Evolutionary conservation across 768 basidiomycete species (phyloP).

Genomic region (Ephemerocybe angulata): DNA sequence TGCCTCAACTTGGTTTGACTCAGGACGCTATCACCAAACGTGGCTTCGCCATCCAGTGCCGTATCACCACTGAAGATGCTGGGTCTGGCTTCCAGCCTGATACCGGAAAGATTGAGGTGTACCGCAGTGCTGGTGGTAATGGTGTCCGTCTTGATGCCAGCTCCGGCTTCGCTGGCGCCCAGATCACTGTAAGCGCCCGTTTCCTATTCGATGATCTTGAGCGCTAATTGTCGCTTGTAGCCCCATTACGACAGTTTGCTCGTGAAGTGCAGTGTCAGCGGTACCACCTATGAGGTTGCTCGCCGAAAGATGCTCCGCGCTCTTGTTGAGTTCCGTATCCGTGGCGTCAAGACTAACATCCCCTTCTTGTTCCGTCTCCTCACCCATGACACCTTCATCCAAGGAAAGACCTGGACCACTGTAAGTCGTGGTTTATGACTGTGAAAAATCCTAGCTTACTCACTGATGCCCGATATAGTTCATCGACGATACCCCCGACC

Average conservation of each 20-base stretch:
- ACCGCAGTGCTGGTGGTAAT: constrained; percentile 97
- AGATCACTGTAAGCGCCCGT: constrained; percentile 75
- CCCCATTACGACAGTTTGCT: constrained; percentile 98
- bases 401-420: constrained; percentile 98
- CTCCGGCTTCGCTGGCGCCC: constrained; percentile 97
- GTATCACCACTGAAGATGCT: constrained; percentile 97
- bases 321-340: constrained; percentile 99
- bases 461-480: constrained; percentile 50
- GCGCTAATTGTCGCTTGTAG: constrained; percentile 35
- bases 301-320: constrained; percentile 99
- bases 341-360: constrained; percentile 99
- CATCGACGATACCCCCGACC: constrained; percentile 99
- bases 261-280: constrained; percentile 93
- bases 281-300: constrained; percentile 97
- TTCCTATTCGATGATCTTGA: background rate
- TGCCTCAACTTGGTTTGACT: constrained; percentile 90
- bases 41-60: constrained; percentile 97
- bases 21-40: constrained; percentile 95
- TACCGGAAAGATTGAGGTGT: constrained; percentile 98
- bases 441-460: background rate
- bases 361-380: constrained; percentile 98
- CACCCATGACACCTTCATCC: constrained; percentile 94
- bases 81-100: constrained; percentile 93
- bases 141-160: constrained; percentile 95
- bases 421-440: constrained; percentile 7